Percentiles rank a stretch among this genome's conserved stretches.
These are phyloP conservation scores for Boletales sp. DNA, from an alignment of 768 basidiomycete species.

Conservation along the genomic window DNA sequence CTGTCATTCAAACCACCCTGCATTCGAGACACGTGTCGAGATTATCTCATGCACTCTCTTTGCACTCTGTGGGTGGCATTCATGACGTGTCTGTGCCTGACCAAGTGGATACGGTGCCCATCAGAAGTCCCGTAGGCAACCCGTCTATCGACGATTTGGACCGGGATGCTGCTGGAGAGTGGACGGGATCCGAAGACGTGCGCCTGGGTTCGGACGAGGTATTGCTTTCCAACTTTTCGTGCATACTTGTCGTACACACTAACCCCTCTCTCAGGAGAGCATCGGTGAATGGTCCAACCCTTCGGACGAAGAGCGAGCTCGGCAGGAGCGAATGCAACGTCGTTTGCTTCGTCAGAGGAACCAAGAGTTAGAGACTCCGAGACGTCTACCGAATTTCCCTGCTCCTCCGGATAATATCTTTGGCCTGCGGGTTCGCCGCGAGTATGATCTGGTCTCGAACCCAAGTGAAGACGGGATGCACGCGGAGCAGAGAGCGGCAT, in stretches of 20 bases:
- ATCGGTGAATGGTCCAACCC: constrained; percentile 90
- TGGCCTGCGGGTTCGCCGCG: constrained; percentile 38
- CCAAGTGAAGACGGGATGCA: constrained; percentile 72
- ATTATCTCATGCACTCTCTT: constrained; percentile 64
- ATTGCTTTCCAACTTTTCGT: constrained; percentile 11
- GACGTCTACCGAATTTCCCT: constrained; percentile 77
- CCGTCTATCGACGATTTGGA: constrained; percentile 35
- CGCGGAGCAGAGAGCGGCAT: constrained; percentile 35
- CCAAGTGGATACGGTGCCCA: constrained; percentile 28
- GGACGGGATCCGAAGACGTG: constrained; percentile 82
- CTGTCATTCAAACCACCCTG: constrained; percentile 46
- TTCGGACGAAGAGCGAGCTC: constrained; percentile 83
- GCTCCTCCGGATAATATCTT: constrained; percentile 60
- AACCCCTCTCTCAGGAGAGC: constrained; percentile 48
- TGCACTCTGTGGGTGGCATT: constrained; percentile 57
- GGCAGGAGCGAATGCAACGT: constrained; percentile 61
- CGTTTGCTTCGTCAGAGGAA: constrained; percentile 49
- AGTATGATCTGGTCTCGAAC: constrained; percentile 78
- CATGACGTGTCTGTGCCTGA: constrained; percentile 31
- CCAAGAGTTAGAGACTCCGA: constrained; percentile 57
- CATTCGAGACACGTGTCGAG: constrained; percentile 71
- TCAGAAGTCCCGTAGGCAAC: constrained; percentile 30
- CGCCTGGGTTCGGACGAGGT: constrained; percentile 65
- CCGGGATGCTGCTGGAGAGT: constrained; percentile 53
- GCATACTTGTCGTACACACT: constrained; percentile 4